Base-by-base conservation (phyloP, 2,329 filamentous ascomycete species). In the Penicillium sp. region DNA sequence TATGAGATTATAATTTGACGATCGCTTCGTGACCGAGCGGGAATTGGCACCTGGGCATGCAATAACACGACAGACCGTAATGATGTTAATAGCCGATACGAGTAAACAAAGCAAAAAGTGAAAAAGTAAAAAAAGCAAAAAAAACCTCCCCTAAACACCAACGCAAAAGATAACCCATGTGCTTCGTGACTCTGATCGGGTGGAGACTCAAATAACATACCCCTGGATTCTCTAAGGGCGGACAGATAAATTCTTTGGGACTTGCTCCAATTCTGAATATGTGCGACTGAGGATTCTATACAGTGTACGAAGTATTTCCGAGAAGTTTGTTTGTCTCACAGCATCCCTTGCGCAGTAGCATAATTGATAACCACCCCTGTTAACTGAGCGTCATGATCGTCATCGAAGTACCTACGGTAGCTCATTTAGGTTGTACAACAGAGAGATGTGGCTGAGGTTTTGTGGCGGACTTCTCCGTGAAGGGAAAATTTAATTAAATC, bases 321-420 rank as follows among this genome's bases (percentile, higher is more conserved):
- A 22, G 28, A 24, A 21, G 12, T 21, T 44, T 44, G 21, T 38
- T 31, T n/a, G 24, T 39, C 33, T 39, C 13, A 28, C 21, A 28
- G 21, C 12, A 32, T 39, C 28, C 48, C 48, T 49, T 49, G 43
- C 43, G 15, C 19, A 17, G 28, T 22, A 22, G 22, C 35, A 38
- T n/a, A 39, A 26, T 39, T 28, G 19, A n/a, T 26, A 1, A 26
- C 26, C 28, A 49, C 31, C 41, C 47, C 42, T 45, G 34, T 17
- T 15, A 12, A 19, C 13, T 42, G 38, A 48, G 22, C 40, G 40
- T 51, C 45, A 51, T 48, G 49, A 51, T 51, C 49, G 38, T 13
- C 43, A 34, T 19, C 8, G 13, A 24, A 24, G 7, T 21, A 37
- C n/a, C 10, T 37, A 13, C 17, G 8, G 40, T 28, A 37, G 37